Evolutionary conservation across 2,329 filamentous ascomycete genomes (phyloP).

Genomic region (Biscogniauxia mediterranea): DNA sequence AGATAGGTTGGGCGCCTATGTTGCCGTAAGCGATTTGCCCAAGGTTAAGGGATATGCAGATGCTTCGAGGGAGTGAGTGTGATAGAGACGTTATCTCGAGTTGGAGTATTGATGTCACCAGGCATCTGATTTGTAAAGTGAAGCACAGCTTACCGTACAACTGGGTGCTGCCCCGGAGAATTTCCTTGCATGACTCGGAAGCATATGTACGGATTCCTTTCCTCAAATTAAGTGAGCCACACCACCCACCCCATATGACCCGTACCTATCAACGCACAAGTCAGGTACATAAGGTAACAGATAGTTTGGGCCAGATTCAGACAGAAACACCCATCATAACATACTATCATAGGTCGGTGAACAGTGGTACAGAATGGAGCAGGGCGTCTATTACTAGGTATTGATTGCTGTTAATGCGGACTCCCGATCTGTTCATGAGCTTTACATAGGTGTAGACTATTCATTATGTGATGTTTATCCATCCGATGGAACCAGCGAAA

Average conservation of each 20-base stretch:
- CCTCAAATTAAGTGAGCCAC: not conserved
- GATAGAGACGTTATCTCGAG: not conserved
- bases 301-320: not conserved
- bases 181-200: constrained; percentile 5
- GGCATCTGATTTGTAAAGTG: not conserved
- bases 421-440: not conserved
- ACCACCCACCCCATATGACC: not conserved
- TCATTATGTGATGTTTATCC: not conserved
- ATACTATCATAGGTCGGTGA: not conserved
- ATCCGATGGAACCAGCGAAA: not conserved
- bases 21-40: not conserved
- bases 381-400: not conserved
- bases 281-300: not conserved
- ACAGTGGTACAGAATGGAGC: not conserved
- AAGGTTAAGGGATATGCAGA: not conserved
- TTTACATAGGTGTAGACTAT: not conserved
- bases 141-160: not conserved
- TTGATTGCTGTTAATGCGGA: not conserved
- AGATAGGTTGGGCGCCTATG: not conserved
- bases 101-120: not conserved
- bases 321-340: not conserved
- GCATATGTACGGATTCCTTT: not conserved
- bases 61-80: not conserved
- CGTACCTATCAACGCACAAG: not conserved
- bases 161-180: constrained; percentile 5